Percentiles rank a stretch among this genome's conserved stretches.
phyloP scores from a whole-genome alignment of 2,329 filamentous ascomycete genomes.

The Pseudopyricularia cyperi region DNA sequence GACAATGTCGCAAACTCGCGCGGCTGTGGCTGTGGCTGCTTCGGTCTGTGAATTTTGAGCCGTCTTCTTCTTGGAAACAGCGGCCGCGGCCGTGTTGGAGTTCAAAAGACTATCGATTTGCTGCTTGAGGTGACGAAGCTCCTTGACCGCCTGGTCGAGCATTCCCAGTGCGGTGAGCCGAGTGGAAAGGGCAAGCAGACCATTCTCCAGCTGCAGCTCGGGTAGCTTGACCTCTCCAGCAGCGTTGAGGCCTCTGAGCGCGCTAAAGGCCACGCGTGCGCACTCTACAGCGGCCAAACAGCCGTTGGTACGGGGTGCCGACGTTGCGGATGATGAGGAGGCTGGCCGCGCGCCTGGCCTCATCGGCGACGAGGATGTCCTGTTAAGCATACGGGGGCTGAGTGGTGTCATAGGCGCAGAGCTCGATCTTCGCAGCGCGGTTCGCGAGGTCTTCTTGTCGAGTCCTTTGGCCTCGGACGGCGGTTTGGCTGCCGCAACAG shows the following conservation, averaged over 20 bases:
- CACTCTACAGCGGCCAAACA: slow-evolving; percentile 54
- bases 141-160: slow-evolving; percentile 55
- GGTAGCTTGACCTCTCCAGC: slow-evolving; percentile 40
- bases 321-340: slow-evolving; percentile 10
- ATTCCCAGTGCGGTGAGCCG: slow-evolving; percentile 53
- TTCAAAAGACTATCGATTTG: slow-evolving; percentile 34
- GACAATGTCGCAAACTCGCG: slow-evolving; percentile 43
- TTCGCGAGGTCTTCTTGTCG: slow-evolving; percentile 23
- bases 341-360: slow-evolving; percentile 14
- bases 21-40: slow-evolving; percentile 22
- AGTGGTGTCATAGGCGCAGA: slow-evolving; percentile 49
- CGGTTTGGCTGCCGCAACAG: slow-evolving; percentile 16
- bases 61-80: slow-evolving; percentile 12
- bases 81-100: slow-evolving; percentile 2
- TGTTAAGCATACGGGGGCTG: slow-evolving; percentile 47
- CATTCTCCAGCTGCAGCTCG: slow-evolving; percentile 57
- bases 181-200: slow-evolving; percentile 55
- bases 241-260: slow-evolving; percentile 45
- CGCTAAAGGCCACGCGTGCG: slow-evolving; percentile 52
- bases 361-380: slow-evolving; percentile 41
- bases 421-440: slow-evolving; percentile 37
- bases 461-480: slow-evolving; percentile 22
- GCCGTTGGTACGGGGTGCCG: slow-evolving; percentile 16
- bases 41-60: slow-evolving; percentile 18
- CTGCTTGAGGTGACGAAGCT: slow-evolving; percentile 52